Base-by-base conservation (phyloP, 768 basidiomycete species). In the Macrocybe gigantea region DNA sequence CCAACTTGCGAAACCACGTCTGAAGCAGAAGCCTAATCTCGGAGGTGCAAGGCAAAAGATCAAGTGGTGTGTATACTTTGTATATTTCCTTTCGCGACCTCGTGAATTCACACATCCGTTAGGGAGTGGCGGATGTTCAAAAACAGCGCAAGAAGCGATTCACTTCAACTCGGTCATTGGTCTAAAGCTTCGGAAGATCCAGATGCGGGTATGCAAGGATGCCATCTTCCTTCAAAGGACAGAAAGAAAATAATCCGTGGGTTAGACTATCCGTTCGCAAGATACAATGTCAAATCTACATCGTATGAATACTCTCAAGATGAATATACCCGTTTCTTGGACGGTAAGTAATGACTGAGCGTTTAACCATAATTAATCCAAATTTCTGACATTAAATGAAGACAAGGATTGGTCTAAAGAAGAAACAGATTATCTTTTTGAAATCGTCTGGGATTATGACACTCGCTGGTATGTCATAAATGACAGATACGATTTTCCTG, bases 361-460 rank as follows among this genome's bases (percentile, higher is more conserved):
- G n/a, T 9, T 11, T 38, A 10, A 41, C 6, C 38, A 36, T 4
- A 1, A 36, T 12, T 5, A 13, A 30, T 46, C 42, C 6, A 41
- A 35, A 13, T 14, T 44, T 34, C 31, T 32, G 29, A 33, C 6
- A 3, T 44, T n/a, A 11, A 44, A 34, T 22, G 22, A 47, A 85
- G 95, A 94, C 57, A 70, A 69, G 7, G 85, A 85, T 50, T 98
- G 96, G 96, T 78, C 88, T 5, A 87, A 85, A 56, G 90, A 93
- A 55, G 93, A 97, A 65, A 97, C 96, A 0, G 88, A 92, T 60
- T 92, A 97, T 60, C 77, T 99, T 1, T 95, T 98, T 65, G 69
- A 68, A 3, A 64, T 95, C 7, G 83, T 87, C 7, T 74, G 77
- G 43, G 83, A 88, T 44, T 98, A 88, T 55, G 94, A 97, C 63